Conservation (phyloP, 2,329 filamentous ascomycete species). For the Talaromyces verruculosus region DNA sequence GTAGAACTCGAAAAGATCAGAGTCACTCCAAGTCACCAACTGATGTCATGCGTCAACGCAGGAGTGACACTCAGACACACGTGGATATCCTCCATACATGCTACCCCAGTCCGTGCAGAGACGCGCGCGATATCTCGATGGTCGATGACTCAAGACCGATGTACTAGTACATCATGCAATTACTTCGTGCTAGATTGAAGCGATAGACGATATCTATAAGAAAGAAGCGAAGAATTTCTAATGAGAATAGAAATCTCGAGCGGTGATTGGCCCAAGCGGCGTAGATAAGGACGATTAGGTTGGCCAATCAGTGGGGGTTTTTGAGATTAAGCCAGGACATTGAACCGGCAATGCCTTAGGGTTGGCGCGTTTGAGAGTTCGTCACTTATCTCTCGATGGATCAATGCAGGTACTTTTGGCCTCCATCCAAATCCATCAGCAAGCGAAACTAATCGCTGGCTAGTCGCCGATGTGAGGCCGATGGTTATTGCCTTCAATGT, state of each 20-base stretch:
- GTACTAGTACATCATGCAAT: not conserved
- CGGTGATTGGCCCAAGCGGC: slow-evolving; percentile 17
- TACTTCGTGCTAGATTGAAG: not conserved
- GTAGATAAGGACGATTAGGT: slow-evolving; percentile 21
- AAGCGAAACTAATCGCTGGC: not conserved
- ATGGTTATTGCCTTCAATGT: not conserved
- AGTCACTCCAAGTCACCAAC: not conserved
- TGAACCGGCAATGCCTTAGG: not conserved
- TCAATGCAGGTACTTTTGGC: not conserved
- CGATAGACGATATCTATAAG: not conserved
- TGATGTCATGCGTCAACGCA: not conserved
- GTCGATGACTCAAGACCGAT: not conserved
- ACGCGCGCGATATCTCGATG: not conserved
- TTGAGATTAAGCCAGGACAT: not conserved
- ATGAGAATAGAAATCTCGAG: not conserved
- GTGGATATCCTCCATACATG: not conserved
- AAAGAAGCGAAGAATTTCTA: not conserved
- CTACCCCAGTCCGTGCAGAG: slow-evolving; percentile 1
- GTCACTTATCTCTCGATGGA: not conserved
- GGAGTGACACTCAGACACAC: not conserved
- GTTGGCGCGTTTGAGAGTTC: not conserved
- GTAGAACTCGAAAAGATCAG: not conserved
- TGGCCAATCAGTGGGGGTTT: slow-evolving; percentile 1
- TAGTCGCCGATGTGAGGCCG: slow-evolving; percentile 7
- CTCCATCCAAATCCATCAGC: not conserved